Evolutionary conservation across 208 protist genomes (phyloP).

Genomic region (Trypanosoma caninum): DNA sequence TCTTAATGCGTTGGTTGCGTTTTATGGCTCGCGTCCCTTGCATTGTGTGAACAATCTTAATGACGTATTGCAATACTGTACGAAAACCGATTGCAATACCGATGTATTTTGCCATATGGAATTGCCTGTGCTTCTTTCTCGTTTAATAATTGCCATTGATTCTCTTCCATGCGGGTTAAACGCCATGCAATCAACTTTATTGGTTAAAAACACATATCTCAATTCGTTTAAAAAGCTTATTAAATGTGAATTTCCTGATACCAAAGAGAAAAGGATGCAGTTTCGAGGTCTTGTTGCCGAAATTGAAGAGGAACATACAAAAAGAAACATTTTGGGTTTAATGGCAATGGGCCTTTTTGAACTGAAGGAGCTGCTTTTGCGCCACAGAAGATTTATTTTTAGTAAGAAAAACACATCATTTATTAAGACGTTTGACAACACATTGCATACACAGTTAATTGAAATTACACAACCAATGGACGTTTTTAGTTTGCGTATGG

Average conservation of each 20-base stretch:
- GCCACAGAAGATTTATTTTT: slow-evolving; percentile 55
- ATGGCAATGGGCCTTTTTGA: slow-evolving; percentile 81
- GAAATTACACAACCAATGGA: slow-evolving; percentile 66
- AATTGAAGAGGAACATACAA: slow-evolving; percentile 64
- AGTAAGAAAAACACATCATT: slow-evolving; percentile 34
- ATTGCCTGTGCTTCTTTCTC: slow-evolving; percentile 76
- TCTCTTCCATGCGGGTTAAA: slow-evolving; percentile 79
- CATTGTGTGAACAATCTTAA: slow-evolving; percentile 38
- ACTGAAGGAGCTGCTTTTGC: slow-evolving; percentile 73
- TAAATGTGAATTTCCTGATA: slow-evolving; percentile 63
- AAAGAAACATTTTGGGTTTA: slow-evolving; percentile 63
- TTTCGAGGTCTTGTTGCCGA: slow-evolving; percentile 68
- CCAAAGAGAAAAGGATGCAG: slow-evolving; percentile 27
- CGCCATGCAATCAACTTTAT: slow-evolving; percentile 74
- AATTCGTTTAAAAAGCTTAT: slow-evolving; percentile 67
- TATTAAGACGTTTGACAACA: slow-evolving; percentile 30
- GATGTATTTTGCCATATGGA: slow-evolving; percentile 79
- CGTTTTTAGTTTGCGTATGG: slow-evolving; percentile 66
- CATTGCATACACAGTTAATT: slow-evolving; percentile 52
- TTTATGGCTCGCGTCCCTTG: slow-evolving; percentile 61
- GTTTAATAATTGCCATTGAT: slow-evolving; percentile 65
- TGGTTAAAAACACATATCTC: slow-evolving; percentile 72
- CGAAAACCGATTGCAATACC: slow-evolving; percentile 21
- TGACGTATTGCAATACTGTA: slow-evolving; percentile 21
- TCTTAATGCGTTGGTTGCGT: slow-evolving; percentile 45